Conservation (phyloP, 139 green algal species). For the Micromonas commoda region DNA sequence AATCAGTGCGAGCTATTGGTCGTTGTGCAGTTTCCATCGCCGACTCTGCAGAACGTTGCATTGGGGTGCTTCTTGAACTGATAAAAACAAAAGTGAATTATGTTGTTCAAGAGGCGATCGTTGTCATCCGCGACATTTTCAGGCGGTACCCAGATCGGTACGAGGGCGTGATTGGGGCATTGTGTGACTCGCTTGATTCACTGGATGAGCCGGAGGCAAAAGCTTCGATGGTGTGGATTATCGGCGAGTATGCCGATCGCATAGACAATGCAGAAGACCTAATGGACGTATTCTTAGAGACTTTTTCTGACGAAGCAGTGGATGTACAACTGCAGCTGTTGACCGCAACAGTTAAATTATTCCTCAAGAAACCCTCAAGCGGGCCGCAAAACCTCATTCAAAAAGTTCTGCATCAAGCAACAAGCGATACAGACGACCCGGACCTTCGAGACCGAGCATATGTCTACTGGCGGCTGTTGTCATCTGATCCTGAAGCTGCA, state of each 20-base stretch:
- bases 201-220: constrained; percentile 97
- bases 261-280: constrained; percentile 99
- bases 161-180: constrained; percentile 85
- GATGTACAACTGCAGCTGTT: constrained; percentile 95
- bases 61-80: constrained; percentile 95
- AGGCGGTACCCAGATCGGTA: constrained; percentile 62
- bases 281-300: constrained; percentile 91
- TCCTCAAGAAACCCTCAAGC: constrained; percentile 84
- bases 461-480: constrained; percentile 98
- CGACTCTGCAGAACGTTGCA: constrained; percentile 80
- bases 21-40: constrained; percentile 86
- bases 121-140: constrained; percentile 91
- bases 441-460: constrained; percentile 95
- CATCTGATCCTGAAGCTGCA: constrained; percentile 86
- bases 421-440: constrained; percentile 92
- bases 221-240: constrained; percentile 79
- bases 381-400: constrained; percentile 89
- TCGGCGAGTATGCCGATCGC: constrained; percentile 97
- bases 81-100: constrained; percentile 95
- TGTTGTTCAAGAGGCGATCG: constrained; percentile 94
- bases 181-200: constrained; percentile 91
- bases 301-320: constrained; percentile 83
- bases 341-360: constrained; percentile 96
- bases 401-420: constrained; percentile 49
- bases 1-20: constrained; percentile 78